Evolutionary conservation across 148 eudicot species (phyloP), one percentile per base, ranked within the genome.

Genomic region (Fagopyrum homotropicum): DNA sequence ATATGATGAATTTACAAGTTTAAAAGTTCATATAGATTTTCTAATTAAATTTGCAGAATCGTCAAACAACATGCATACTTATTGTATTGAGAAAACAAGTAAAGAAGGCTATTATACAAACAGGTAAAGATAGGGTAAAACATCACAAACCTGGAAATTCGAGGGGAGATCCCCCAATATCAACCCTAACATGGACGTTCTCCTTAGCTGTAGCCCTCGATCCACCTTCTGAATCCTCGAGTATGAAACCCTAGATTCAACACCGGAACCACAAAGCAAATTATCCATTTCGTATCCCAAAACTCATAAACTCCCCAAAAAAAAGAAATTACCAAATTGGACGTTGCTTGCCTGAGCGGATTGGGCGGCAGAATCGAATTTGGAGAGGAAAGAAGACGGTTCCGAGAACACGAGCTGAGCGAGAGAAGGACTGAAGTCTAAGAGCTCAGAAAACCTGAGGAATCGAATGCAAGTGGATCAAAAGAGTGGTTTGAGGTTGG

Each of bases 391-490:
- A 1, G 84, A 57, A 4, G 82, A 29, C 14, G 97, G 97, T 45
- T 85, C 75, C 10, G 78, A 54, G 86, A 77, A 92, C 61, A 95
- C 60, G 6, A 82, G 81, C 54, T 80, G 73, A n/a, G 90, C 88
- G 46, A 95, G 78, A 10, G 68, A 60, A 9, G 89, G 90, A 72
- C 84, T 69, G 73, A 81, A 82, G 43, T 92, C 85, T 83, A 86
- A 60, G 19, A 95, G 79, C 89, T 92, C 99, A 57, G 96, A 93
- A 79, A 85, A 89, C 79, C 99, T 95, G 87, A 52, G 40, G 45
- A 40, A 19, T 5, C 29, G 35, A 54, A 66, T 16, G 15, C 35
- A 35, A 51, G 17, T 15, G 6, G 22, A 26, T 15, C 43, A 45
- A 54, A 4, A 5, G 3, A 72, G 1, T 40, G 71, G 71, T 66